Evolutionary conservation across 495 filamentous ascomycete genomes (phyloP).

Genomic region (Trichoderma virens): DNA sequence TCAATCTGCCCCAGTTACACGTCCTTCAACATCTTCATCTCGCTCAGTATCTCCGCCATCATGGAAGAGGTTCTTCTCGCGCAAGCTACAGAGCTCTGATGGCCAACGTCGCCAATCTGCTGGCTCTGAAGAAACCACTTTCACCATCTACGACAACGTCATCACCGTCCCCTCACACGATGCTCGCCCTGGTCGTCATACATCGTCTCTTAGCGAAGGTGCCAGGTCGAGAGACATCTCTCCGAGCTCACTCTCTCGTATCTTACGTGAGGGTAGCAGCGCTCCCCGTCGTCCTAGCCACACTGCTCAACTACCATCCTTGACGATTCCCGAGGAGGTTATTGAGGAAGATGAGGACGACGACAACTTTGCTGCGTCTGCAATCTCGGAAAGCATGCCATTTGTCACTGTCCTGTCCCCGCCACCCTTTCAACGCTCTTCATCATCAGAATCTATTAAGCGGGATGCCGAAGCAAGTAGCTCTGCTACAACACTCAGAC

Average conservation of each 20-base stretch:
- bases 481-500: background rate
- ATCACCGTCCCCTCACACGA: background rate
- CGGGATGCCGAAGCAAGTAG: background rate
- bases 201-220: background rate
- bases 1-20: constrained; percentile 48
- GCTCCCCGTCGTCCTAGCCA: background rate
- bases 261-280: constrained; percentile 31
- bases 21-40: constrained; percentile 38
- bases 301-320: constrained; percentile 15
- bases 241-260: constrained; percentile 38
- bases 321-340: constrained; percentile 45
- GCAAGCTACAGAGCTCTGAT: constrained; percentile 17
- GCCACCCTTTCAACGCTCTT: constrained; percentile 35
- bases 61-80: constrained; percentile 38
- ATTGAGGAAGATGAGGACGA: constrained; percentile 47
- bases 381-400: constrained; percentile 32
- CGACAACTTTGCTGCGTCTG: constrained; percentile 45
- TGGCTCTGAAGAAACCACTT: background rate
- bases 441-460: constrained; percentile 10
- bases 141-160: background rate
- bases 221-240: constrained; percentile 23
- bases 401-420: constrained; percentile 39
- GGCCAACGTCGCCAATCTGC: background rate
- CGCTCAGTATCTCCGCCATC: constrained; percentile 41
- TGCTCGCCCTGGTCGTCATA: background rate